Conservation (phyloP, 2,329 filamentous ascomycete genomes). For the Zymoseptoria pseudotritici region DNA sequence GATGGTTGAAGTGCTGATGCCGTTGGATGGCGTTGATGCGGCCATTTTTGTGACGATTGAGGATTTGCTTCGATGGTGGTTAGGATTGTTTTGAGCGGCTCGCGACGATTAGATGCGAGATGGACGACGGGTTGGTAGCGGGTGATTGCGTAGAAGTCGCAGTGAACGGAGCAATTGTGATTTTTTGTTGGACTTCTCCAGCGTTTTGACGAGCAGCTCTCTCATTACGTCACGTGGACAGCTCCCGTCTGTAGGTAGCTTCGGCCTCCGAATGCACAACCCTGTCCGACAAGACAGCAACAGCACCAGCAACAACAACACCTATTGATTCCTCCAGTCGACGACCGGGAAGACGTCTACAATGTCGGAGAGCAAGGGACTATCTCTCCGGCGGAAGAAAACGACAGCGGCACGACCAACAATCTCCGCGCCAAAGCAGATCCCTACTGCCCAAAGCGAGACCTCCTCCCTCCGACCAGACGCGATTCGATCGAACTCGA, state of each 20-base stretch:
- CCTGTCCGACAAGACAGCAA: not conserved
- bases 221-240: not conserved
- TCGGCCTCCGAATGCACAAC: not conserved
- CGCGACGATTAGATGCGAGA: not conserved
- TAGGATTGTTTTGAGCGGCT: not conserved
- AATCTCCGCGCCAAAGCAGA: slow-evolving; percentile 54
- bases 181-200: no score
- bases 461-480: slow-evolving; percentile 3
- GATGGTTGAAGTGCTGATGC: slow-evolving; percentile 50
- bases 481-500: slow-evolving; percentile 17
- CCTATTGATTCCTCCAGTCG: not conserved
- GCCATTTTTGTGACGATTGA: slow-evolving; percentile 22
- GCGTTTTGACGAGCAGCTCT: no score
- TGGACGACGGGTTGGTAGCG: no score
- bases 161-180: not conserved
- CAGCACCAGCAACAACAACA: not conserved
- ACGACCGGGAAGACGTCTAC: not conserved
- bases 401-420: slow-evolving; percentile 45
- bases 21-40: slow-evolving; percentile 27
- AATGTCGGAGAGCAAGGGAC: slow-evolving; percentile 46
- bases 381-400: slow-evolving; percentile 57
- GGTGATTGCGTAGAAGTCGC: not conserved
- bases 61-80: not conserved
- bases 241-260: not conserved
- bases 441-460: slow-evolving; percentile 24